Conservation (phyloP, 495 filamentous ascomycete genomes). For the Aspergillus conjunctus region DNA sequence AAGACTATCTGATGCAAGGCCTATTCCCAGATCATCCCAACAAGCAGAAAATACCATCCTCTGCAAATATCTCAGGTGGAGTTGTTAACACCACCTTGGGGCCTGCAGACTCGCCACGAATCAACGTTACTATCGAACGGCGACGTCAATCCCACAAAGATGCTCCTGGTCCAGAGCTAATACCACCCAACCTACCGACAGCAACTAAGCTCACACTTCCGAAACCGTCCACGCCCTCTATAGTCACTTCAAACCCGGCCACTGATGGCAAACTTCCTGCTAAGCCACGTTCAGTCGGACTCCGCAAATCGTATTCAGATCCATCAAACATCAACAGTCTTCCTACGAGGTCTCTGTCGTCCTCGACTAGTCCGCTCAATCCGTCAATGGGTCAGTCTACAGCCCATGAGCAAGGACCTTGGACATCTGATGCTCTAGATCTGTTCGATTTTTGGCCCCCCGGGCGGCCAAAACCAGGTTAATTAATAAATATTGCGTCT, state of each 20-base stretch:
- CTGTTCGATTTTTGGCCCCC: slow-evolving; percentile 59
- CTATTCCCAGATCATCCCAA: neutral
- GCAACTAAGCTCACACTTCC: neutral
- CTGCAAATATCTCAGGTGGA: neutral
- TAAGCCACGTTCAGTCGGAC: slow-evolving; percentile 22
- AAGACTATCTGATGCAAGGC: slow-evolving; percentile 11
- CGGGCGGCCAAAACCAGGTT: slow-evolving; percentile 39
- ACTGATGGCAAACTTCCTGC: neutral
- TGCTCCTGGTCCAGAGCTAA: neutral
- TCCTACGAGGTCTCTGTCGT: slow-evolving; percentile 18
- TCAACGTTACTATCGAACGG: neutral
- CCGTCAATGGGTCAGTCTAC: slow-evolving; percentile 16
- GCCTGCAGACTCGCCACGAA: neutral
- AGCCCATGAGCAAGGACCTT: slow-evolving; percentile 43
- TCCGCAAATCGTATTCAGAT: slow-evolving; percentile 45
- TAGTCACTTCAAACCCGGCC: neutral
- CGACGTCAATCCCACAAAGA: slow-evolving; percentile 6
- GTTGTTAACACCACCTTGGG: neutral
- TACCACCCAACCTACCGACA: neutral
- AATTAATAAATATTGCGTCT: slow-evolving; percentile 3
- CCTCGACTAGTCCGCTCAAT: slow-evolving; percentile 28
- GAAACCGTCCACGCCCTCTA: neutral
- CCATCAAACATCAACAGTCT: slow-evolving; percentile 28
- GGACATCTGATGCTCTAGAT: slow-evolving; percentile 62
- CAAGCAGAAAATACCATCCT: neutral